Evolutionary conservation across 2,329 filamentous ascomycete species (phyloP).

Genomic region (Orbilia blumenaviensis): DNA sequence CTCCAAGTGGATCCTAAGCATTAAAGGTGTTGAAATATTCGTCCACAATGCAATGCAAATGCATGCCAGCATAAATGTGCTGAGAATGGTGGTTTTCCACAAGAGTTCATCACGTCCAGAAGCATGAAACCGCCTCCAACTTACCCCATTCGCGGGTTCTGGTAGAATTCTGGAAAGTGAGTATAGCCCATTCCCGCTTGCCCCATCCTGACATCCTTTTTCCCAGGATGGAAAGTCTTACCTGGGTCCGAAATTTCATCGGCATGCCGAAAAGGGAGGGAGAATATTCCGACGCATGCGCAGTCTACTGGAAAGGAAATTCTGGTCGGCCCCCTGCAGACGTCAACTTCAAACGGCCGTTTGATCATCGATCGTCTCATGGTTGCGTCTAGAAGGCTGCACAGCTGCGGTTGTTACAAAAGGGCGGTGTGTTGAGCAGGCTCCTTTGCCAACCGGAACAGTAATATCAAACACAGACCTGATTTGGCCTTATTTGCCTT

Average conservation of each 20-base stretch:
- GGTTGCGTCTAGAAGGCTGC: too few relatives aligned
- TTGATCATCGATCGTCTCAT: slow-evolving; percentile 35
- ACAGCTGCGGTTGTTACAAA: slow-evolving; percentile 32
- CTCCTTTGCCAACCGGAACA: slow-evolving; percentile 26
- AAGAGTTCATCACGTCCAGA: background rate
- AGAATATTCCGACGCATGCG: slow-evolving; percentile 12
- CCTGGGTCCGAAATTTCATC: slow-evolving; percentile 37
- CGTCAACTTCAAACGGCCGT: slow-evolving; percentile 43
- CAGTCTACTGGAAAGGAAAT: slow-evolving; percentile 6
- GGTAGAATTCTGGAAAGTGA: slow-evolving; percentile 30
- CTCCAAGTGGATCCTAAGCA: background rate
- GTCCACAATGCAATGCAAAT: background rate
- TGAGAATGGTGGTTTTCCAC: background rate
- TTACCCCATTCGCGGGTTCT: slow-evolving; percentile 4
- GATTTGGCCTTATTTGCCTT: slow-evolving; percentile 21
- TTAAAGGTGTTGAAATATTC: background rate
- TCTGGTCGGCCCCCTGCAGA: slow-evolving; percentile 24
- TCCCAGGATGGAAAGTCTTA: slow-evolving; percentile 41
- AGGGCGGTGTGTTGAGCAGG: slow-evolving; percentile 1
- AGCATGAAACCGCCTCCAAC: slow-evolving; percentile 4
- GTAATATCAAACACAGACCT: slow-evolving; percentile 19
- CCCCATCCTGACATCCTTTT: slow-evolving; percentile 8
- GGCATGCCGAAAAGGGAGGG: slow-evolving; percentile 39
- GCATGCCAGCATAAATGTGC: background rate
- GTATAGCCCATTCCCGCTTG: slow-evolving; percentile 39